Conservation (phyloP, 805 yeast species). For the Tetrapisispora arboricola region DNA sequence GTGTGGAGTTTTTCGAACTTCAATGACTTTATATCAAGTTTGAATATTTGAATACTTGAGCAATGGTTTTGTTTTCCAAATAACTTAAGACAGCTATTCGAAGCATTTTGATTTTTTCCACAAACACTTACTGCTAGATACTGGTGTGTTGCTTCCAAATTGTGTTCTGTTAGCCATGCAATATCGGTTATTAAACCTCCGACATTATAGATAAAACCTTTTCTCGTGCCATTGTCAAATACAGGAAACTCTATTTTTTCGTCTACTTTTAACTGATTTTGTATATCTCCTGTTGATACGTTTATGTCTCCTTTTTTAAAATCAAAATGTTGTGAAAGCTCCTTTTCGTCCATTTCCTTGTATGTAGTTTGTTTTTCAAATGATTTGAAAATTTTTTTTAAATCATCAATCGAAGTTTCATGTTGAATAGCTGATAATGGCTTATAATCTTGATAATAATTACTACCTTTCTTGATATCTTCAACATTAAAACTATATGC, state of each 20-base stretch:
- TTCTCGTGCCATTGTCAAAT: conserved; percentile 22
- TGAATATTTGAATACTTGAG: conserved; percentile 39
- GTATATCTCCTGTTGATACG: conserved; percentile 15
- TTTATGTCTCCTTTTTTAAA: conserved; percentile 9
- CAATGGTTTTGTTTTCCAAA: conserved; percentile 22
- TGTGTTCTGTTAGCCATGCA: conserved; percentile 39
- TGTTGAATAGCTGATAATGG: conserved; percentile 10
- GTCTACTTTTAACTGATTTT: conserved; percentile 11
- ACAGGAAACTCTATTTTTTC: conserved; percentile 22
- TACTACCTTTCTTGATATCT: conserved; percentile 17
- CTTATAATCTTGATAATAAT: conserved; percentile 13
- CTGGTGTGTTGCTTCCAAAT: conserved; percentile 19
- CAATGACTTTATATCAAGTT: conserved; percentile 24
- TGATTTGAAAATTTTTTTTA: not conserved
- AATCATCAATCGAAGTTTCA: conserved; percentile 3
- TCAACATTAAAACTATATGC: conserved; percentile 35
- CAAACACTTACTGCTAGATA: conserved; percentile 44
- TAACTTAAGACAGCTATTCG: conserved; percentile 20
- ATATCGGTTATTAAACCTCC: conserved; percentile 45
- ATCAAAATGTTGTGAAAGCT: conserved; percentile 22
- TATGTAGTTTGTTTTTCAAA: conserved; percentile 8
- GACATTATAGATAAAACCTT: conserved; percentile 35
- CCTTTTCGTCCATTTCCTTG: conserved; percentile 13
- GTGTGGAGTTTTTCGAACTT: conserved; percentile 26
- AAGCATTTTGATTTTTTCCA: conserved; percentile 25